Evolutionary conservation across 2,329 filamentous ascomycete genomes (phyloP).

Genomic region (Hymenoscyphus scutula): DNA sequence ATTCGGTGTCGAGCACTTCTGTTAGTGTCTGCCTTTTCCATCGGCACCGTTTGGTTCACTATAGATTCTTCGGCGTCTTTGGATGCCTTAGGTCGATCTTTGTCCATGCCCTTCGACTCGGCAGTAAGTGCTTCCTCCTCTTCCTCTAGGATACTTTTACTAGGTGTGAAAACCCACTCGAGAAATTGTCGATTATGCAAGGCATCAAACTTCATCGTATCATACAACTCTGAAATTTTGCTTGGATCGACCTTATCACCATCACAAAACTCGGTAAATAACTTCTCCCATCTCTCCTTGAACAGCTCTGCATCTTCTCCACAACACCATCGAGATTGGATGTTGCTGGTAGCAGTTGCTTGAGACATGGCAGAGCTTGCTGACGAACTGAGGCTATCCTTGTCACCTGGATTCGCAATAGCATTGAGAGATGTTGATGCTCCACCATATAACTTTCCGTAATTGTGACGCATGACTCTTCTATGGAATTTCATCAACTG

Average conservation of each 20-base stretch:
- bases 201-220: conserved; percentile 99
- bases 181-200: conserved; percentile 94
- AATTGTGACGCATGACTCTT: conserved; percentile 92
- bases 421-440: conserved; percentile 61
- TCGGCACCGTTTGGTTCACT: conserved; percentile 23
- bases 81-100: conserved; percentile 26
- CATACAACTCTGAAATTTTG: conserved; percentile 97
- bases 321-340: conserved; percentile 93
- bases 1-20: conserved; percentile 44
- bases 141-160: conserved; percentile 73
- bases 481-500: conserved; percentile 98
- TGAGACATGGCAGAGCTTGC: conserved; percentile 54
- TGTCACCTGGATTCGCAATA: conserved; percentile 50
- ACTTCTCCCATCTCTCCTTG: conserved; percentile 95
- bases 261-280: conserved; percentile 95
- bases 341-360: conserved; percentile 61
- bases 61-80: conserved; percentile 22
- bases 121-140: conserved; percentile 45
- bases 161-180: conserved; percentile 95
- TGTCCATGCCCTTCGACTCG: conserved; percentile 32
- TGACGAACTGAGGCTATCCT: conserved; percentile 34
- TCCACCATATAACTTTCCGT: conserved; percentile 70
- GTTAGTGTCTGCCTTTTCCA: conserved; percentile 31
- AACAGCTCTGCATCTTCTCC: conserved; percentile 94
- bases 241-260: conserved; percentile 97